Base-by-base conservation (phyloP, 306 rosid species). In the Canavalia gladiata region DNA sequence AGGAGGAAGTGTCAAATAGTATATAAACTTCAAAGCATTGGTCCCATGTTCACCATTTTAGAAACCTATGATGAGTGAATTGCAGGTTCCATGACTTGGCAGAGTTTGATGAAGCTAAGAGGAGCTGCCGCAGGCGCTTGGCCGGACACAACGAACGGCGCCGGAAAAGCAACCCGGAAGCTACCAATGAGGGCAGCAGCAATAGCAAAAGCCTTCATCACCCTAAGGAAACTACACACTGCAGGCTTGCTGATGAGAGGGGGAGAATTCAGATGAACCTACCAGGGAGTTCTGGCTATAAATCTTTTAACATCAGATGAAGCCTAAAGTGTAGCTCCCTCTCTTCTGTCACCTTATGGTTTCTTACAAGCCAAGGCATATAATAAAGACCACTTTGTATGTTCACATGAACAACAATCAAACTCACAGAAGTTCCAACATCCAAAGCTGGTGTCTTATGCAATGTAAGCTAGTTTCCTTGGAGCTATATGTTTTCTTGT, bases 121-220 rank as follows among this genome's bases (percentile, higher is more conserved):
- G 98, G 77, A 95, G 98, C 78, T 95, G 98, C 74, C 92, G 98
- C 2, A 68, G 94, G 51, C 92, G 98, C 66, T 76, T 95, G 78
- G 97, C 97, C 0, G 97, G 97, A 58, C 98, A 95, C 85, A 95
- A 95, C 1, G 98, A 92, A 77, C 81, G 97, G 52, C 97, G 98
- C 54, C 87, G 98, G 75, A 94, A 89, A 83, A 86, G 74, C 82
- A 59, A 91, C 4, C 87, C 73, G 0, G 98, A 91, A 64, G 67
- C 78, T 45, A 52, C 41, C 39, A 91, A 86, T 64, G 98, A 92
- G 65, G 77, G 89, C 37, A 45, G 87, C 81, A 76, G 87, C 84
- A 81, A 86, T 13, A 80, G 68, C 67, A 84, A 87, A 47, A 47
- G 43, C 46, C 73, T 66, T 3, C 78, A 72, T 11, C 90, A 62